phyloP scores from a whole-genome alignment of 2,329 filamentous ascomycete species.

The Nemania diffusa region DNA sequence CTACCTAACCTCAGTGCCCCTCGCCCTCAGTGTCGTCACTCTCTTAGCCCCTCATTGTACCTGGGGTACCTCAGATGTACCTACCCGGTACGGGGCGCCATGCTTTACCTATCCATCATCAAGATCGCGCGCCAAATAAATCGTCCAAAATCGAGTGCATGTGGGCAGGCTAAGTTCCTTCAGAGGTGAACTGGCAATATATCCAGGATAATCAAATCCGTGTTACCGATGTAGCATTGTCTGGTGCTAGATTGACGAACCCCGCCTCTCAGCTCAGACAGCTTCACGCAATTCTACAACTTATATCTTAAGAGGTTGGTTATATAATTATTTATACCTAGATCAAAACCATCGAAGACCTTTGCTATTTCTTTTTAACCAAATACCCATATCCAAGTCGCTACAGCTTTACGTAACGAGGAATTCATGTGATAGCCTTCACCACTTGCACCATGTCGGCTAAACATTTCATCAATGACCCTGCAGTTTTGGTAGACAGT shows the following conservation, averaged over 20 bases:
- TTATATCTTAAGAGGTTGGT: not conserved
- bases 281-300: not conserved
- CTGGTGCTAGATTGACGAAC: conserved; percentile 1
- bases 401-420: not conserved
- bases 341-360: not conserved
- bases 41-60: conserved; percentile 16
- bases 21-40: conserved; percentile 9
- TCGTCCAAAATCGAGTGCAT: not conserved
- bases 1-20: not conserved
- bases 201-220: conserved; percentile 26
- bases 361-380: not conserved
- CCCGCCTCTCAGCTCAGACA: conserved; percentile 16
- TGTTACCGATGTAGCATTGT: not conserved
- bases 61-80: not conserved
- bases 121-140: not conserved
- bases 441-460: conserved; percentile 56
- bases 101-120: not conserved
- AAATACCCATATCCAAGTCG: not conserved
- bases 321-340: not conserved
- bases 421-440: not conserved
- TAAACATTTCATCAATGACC: conserved; percentile 92
- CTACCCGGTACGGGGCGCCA: not conserved
- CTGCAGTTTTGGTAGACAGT: conserved; percentile 78
- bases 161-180: not conserved
- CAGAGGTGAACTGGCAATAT: not conserved